Conservation (phyloP, 495 filamentous ascomycete species). For the Xylaria curta region DNA sequence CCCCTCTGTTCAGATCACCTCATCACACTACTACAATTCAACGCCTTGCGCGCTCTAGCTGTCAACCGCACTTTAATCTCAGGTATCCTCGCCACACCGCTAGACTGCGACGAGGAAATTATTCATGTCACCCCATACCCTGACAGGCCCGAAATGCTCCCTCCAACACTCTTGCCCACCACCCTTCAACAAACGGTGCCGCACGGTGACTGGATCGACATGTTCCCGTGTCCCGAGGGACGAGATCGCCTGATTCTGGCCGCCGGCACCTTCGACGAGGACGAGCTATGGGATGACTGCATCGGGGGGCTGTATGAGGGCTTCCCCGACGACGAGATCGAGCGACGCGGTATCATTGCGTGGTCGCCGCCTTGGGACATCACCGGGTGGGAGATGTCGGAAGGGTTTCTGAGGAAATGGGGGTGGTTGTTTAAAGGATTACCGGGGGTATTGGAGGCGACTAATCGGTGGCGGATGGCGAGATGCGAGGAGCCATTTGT, state of each 20-base stretch:
- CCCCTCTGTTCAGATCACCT: conserved; percentile 52
- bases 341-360: conserved; percentile 47
- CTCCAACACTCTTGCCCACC: conserved; percentile 46
- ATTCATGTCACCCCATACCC: conserved; percentile 44
- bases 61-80: conserved; percentile 47
- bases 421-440: conserved; percentile 47
- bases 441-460: conserved; percentile 45
- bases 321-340: conserved; percentile 45
- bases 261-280: conserved; percentile 49
- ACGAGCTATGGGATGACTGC: conserved; percentile 49
- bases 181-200: conserved; percentile 43
- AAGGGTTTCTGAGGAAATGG: conserved; percentile 56
- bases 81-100: conserved; percentile 38
- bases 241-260: conserved; percentile 48
- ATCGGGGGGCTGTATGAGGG: conserved; percentile 50
- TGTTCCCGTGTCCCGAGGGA: conserved; percentile 45
- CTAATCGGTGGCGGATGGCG: conserved; percentile 51
- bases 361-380: conserved; percentile 51
- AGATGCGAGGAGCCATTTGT: conserved; percentile 47
- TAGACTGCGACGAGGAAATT: conserved; percentile 40
- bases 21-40: conserved; percentile 53
- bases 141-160: conserved; percentile 34
- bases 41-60: conserved; percentile 49
- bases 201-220: conserved; percentile 51
- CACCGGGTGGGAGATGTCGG: conserved; percentile 53